Conservation (phyloP, 257 asterid genomes). For the Plantago elongata region DNA sequence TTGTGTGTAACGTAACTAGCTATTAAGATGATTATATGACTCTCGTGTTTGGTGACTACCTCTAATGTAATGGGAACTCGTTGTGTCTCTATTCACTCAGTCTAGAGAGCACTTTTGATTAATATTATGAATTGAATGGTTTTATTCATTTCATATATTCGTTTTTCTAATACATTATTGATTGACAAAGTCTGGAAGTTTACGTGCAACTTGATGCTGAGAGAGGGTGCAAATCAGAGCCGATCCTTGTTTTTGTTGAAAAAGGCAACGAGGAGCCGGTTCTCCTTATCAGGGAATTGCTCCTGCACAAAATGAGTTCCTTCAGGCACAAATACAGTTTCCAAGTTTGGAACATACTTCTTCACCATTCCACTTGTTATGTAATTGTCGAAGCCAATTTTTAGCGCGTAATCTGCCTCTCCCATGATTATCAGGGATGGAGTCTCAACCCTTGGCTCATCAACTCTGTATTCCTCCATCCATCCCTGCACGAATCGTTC, state of each 20-base stretch:
- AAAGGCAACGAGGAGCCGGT: conserved; percentile 31
- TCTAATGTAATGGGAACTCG: too few species aligned
- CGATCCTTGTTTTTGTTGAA: conserved; percentile 24
- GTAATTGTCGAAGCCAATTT: conserved; percentile 29
- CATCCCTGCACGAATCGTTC: conserved; percentile 10
- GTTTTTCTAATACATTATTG: neutral
- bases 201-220: neutral
- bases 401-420: conserved; percentile 37
- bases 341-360: conserved; percentile 35
- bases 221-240: neutral
- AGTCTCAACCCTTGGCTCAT: conserved; percentile 29
- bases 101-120: too few species aligned
- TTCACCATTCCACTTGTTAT: conserved; percentile 36
- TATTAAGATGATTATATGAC: too few species aligned
- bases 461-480: conserved; percentile 25
- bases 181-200: neutral
- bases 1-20: too few species aligned
- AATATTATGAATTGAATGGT: too few species aligned
- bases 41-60: too few species aligned
- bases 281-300: conserved; percentile 39
- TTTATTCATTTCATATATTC: too few species aligned
- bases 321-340: conserved; percentile 29
- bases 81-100: too few species aligned
- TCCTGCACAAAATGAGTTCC: conserved; percentile 51
- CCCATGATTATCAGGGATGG: conserved; percentile 53